Evolutionary conservation across 441 rosid species (phyloP).

Genomic region (Bocquillonia castaneifolia): DNA sequence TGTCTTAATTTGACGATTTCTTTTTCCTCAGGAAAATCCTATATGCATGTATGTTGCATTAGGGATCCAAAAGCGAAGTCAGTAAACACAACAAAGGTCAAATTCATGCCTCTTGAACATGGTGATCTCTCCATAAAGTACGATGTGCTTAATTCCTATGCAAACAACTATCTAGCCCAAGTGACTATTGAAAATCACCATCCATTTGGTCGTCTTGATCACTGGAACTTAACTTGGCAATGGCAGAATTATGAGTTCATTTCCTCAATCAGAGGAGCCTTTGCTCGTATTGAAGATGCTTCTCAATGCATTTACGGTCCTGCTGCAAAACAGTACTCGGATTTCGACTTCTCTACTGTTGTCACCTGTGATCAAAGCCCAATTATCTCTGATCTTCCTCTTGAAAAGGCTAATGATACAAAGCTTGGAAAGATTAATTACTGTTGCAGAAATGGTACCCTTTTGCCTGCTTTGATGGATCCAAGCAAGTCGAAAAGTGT

Average conservation of each 20-base stretch:
- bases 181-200: conserved; percentile 68
- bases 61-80: conserved; percentile 59
- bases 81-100: conserved; percentile 34
- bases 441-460: conserved; percentile 68
- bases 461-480: conserved; percentile 66
- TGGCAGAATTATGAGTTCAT: conserved; percentile 91
- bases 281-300: conserved; percentile 37
- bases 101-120: conserved; percentile 38
- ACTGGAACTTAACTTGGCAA: conserved; percentile 90
- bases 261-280: conserved; percentile 64
- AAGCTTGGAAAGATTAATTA: conserved; percentile 53
- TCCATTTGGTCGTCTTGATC: conserved; percentile 74
- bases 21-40: conserved; percentile 32
- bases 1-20: no score
- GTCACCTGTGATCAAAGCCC: conserved; percentile 63
- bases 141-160: conserved; percentile 61
- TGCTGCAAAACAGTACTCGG: conserved; percentile 50
- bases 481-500: conserved; percentile 43
- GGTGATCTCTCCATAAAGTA: conserved; percentile 65
- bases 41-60: conserved; percentile 63
- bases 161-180: conserved; percentile 67
- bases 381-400: conserved; percentile 60
- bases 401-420: conserved; percentile 44
- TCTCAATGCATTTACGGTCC: conserved; percentile 54
- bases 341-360: conserved; percentile 65